Conservation (phyloP, 371 early-diverging fungal genomes). For the Chytridium lagenaria region DNA sequence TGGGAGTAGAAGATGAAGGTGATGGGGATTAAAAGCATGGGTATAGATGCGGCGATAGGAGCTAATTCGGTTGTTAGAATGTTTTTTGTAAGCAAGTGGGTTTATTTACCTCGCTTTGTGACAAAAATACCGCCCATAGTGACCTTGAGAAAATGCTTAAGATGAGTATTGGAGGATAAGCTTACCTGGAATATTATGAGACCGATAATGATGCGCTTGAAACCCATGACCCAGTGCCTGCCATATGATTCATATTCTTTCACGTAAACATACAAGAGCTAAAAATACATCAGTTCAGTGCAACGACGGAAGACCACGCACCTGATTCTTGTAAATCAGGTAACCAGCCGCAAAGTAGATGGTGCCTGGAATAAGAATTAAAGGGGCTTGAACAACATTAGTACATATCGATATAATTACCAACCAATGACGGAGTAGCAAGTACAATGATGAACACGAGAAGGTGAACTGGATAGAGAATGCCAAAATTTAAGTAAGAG, state of each 20-base stretch:
- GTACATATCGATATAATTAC: not conserved
- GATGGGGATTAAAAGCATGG: slow-evolving; percentile 40
- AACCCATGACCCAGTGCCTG: slow-evolving; percentile 46
- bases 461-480: slow-evolving; percentile 51
- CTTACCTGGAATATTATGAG: slow-evolving; percentile 32
- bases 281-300: not conserved
- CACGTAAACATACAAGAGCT: slow-evolving; percentile 53
- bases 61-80: slow-evolving; percentile 25
- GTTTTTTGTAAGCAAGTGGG: not conserved
- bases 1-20: slow-evolving; percentile 44
- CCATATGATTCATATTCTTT: slow-evolving; percentile 54
- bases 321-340: slow-evolving; percentile 52
- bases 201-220: slow-evolving; percentile 34
- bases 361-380: slow-evolving; percentile 51
- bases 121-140: slow-evolving; percentile 45
- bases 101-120: slow-evolving; percentile 36
- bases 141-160: slow-evolving; percentile 30
- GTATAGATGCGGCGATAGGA: slow-evolving; percentile 33
- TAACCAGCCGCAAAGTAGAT: slow-evolving; percentile 49
- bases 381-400: slow-evolving; percentile 38
- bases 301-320: not conserved
- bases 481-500: slow-evolving; percentile 50
- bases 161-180: too few species aligned
- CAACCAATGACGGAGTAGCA: slow-evolving; percentile 47
- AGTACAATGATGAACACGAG: slow-evolving; percentile 48